Conservation (phyloP, 805 yeast genomes). For the Komagataella pastoris region DNA sequence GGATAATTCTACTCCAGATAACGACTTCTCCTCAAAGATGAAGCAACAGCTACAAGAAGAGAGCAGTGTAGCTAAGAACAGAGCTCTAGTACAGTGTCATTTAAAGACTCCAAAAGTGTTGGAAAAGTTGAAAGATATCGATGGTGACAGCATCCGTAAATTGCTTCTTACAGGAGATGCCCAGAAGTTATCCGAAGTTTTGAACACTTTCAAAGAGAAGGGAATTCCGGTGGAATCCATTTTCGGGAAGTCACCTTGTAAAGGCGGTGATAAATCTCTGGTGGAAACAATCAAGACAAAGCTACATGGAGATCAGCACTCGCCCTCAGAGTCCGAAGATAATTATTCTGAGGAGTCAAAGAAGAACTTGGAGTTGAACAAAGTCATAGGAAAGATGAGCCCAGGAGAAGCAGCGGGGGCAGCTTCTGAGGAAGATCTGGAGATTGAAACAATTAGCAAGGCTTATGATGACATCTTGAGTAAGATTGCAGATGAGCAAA, state of each 20-base stretch:
- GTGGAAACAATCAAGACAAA: background rate
- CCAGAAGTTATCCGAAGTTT: background rate
- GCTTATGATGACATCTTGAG: background rate
- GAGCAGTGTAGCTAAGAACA: background rate
- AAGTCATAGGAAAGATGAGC: background rate
- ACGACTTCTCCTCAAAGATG: background rate
- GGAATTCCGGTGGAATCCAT: background rate
- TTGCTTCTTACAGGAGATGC: background rate
- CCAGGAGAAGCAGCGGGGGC: background rate
- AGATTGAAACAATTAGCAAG: background rate
- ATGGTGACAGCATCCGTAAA: background rate
- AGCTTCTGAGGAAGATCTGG: background rate
- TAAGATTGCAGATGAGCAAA: background rate
- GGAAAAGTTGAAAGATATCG: background rate
- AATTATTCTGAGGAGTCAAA: background rate
- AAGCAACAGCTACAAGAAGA: background rate
- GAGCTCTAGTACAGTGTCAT: background rate
- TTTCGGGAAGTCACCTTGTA: background rate
- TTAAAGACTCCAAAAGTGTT: background rate
- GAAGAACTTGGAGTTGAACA: background rate
- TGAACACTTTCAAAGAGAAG: background rate
- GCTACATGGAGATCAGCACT: background rate
- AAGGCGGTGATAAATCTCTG: background rate
- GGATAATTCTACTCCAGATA: background rate
- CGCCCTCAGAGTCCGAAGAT: background rate